Conservation (phyloP, 2,329 filamentous ascomycete species). For the Colletotrichum agaves region DNA sequence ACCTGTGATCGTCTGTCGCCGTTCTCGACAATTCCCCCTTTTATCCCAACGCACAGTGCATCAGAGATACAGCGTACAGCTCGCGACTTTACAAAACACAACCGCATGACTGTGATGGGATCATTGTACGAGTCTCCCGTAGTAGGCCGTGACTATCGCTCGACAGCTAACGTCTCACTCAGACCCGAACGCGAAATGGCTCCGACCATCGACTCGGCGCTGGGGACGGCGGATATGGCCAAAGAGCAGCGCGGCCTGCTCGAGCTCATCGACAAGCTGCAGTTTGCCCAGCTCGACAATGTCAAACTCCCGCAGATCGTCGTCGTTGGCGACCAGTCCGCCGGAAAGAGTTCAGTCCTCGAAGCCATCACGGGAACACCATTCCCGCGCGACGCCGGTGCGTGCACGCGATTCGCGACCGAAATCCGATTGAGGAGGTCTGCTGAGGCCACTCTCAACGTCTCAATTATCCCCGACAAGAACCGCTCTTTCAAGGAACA, state of each 20-base stretch:
- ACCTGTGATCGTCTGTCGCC: not conserved
- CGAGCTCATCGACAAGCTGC: conserved; percentile 67
- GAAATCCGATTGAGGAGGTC: conserved; percentile 66
- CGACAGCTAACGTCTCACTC: conserved; percentile 29
- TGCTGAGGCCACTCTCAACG: conserved; percentile 55
- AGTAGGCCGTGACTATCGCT: conserved; percentile 26
- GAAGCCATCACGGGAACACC: conserved; percentile 72
- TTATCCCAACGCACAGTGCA: not conserved
- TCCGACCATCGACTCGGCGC: conserved; percentile 58
- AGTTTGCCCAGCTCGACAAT: conserved; percentile 62
- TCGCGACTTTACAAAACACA: not conserved
- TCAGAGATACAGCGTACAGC: not conserved
- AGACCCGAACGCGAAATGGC: conserved; percentile 45
- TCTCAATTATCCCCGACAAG: conserved; percentile 67
- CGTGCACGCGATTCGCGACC: conserved; percentile 71
- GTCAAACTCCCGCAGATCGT: conserved; percentile 69
- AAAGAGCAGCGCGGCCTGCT: conserved; percentile 67
- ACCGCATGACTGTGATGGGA: conserved; percentile 28
- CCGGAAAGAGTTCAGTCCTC: conserved; percentile 72
- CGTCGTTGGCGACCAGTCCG: conserved; percentile 72
- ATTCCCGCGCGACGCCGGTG: conserved; percentile 68
- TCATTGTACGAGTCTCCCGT: conserved; percentile 35
- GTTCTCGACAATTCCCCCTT: not conserved
- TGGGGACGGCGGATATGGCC: conserved; percentile 61
- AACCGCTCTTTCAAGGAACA: conserved; percentile 58